These are phyloP conservation scores for Talaromyces sp. DNA, from an alignment of 2,329 filamentous ascomycete species.

Conservation along the genomic window DNA sequence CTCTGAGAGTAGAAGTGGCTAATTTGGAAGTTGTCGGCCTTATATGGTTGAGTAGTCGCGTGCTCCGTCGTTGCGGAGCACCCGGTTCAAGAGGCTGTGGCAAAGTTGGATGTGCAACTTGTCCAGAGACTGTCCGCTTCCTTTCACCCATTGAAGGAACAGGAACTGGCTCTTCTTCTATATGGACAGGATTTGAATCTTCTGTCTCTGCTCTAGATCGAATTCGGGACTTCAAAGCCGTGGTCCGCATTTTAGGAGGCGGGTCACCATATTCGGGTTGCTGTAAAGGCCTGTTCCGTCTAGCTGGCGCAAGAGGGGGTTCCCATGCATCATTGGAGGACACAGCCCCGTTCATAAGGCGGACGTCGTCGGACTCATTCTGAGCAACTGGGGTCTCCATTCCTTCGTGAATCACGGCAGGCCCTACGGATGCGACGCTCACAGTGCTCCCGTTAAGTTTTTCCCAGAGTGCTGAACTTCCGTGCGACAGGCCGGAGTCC, in stretches of 20 bases:
- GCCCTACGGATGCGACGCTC: slow-evolving; percentile 31
- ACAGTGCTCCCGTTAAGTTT: slow-evolving; percentile 44
- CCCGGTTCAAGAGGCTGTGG: slow-evolving; percentile 58
- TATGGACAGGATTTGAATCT: slow-evolving; percentile 30
- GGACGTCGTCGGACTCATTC: slow-evolving; percentile 38
- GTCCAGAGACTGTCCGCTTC: slow-evolving; percentile 90
- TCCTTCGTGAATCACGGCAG: slow-evolving; percentile 44
- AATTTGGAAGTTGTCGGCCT: slow-evolving; percentile 61
- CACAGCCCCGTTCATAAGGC: slow-evolving; percentile 25
- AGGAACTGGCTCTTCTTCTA: slow-evolving; percentile 26
- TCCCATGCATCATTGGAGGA: slow-evolving; percentile 27
- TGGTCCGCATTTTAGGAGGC: slow-evolving; percentile 60
- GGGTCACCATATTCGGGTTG: slow-evolving; percentile 48
- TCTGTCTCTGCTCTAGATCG: slow-evolving; percentile 34
- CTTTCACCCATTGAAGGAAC: slow-evolving; percentile 52
- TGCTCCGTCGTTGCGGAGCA: slow-evolving; percentile 63
- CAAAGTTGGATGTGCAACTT: slow-evolving; percentile 50
- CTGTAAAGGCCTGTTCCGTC: slow-evolving; percentile 52
- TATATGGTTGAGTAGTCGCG: slow-evolving; percentile 65
- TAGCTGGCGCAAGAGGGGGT: slow-evolving; percentile 37
- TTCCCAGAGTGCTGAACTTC: slow-evolving; percentile 43
- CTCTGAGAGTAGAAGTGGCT: slow-evolving; percentile 55
- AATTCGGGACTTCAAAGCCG: slow-evolving; percentile 36
- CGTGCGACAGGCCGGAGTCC: slow-evolving; percentile 29
- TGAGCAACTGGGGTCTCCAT: slow-evolving; percentile 60